phyloP scores from a whole-genome alignment of 768 basidiomycete genomes.

The Amanita fuliginea region DNA sequence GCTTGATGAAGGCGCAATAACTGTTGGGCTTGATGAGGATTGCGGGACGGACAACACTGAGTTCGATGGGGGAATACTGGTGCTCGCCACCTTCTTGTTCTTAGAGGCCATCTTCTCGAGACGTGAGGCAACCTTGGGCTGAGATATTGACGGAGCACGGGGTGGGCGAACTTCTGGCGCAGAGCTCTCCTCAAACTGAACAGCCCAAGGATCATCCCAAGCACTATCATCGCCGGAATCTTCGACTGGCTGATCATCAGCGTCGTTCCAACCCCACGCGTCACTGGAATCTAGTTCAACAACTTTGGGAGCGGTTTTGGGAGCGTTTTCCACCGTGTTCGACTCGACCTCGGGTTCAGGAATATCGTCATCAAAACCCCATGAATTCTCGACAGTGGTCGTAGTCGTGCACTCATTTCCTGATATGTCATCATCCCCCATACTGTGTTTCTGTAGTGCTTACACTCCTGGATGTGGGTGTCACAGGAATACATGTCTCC shows the following conservation, averaged over 20 bases:
- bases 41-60: neutral
- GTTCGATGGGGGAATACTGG: constrained; percentile 15
- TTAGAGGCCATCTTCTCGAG: constrained; percentile 49
- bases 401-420: too few species aligned
- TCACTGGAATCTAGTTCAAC: constrained; percentile 31
- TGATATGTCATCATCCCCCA: constrained; percentile 22
- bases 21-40: constrained; percentile 10
- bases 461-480: too few species aligned
- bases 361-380: constrained; percentile 52
- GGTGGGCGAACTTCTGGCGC: constrained; percentile 17
- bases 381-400: constrained; percentile 30
- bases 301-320: constrained; percentile 5
- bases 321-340: constrained; percentile 6
- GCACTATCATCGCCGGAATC: constrained; percentile 31
- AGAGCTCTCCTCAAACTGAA: constrained; percentile 7
- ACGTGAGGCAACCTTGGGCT: constrained; percentile 44
- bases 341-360: constrained; percentile 12
- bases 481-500: too few species aligned
- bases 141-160: constrained; percentile 19
- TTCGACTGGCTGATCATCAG: constrained; percentile 25
- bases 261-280: constrained; percentile 75
- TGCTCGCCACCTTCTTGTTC: constrained; percentile 33
- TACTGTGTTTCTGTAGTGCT: too few species aligned
- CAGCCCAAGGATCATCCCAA: constrained; percentile 65
- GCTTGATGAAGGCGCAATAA: constrained; percentile 10